Percentiles rank a stretch among this genome's conserved stretches.
Evolutionary conservation across 2,329 filamentous ascomycete species (phyloP).

Genomic region (Lojkania enalia): DNA sequence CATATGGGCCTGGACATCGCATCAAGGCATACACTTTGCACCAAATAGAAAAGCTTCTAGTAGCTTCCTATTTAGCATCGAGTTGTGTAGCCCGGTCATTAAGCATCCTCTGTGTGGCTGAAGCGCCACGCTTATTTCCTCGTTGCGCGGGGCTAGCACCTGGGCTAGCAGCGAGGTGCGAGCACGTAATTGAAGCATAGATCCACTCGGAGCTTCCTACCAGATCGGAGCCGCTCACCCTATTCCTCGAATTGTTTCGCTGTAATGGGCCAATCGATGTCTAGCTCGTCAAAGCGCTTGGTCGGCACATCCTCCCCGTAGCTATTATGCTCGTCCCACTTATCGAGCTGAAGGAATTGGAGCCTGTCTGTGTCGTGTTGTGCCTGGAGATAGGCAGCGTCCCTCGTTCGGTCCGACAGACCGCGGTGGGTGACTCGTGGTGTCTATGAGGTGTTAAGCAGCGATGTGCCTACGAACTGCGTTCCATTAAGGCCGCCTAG

Average conservation of each 20-base stretch:
- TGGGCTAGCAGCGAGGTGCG: no score
- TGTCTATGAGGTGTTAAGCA: no score
- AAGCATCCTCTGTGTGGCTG: slow-evolving; percentile 29
- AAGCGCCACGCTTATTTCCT: slow-evolving; percentile 12
- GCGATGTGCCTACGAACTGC: no score
- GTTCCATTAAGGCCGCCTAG: no score
- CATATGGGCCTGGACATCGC: slow-evolving; percentile 33
- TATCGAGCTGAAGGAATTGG: slow-evolving; percentile 9
- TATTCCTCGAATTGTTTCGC: slow-evolving; percentile 32
- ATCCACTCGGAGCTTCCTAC: slow-evolving; percentile 36
- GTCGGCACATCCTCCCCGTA: slow-evolving; percentile 24
- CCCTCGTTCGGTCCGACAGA: no score
- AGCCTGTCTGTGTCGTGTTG: slow-evolving; percentile 13
- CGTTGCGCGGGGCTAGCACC: not conserved
- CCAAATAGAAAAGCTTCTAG: slow-evolving; percentile 31
- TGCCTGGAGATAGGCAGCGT: no score
- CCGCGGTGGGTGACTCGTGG: no score
- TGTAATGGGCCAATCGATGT: slow-evolving; percentile 34
- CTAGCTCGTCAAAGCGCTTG: slow-evolving; percentile 29
- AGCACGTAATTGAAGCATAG: slow-evolving; percentile 39
- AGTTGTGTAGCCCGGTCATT: slow-evolving; percentile 17
- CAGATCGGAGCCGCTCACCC: slow-evolving; percentile 26
- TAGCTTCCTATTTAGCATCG: not conserved
- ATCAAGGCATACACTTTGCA: slow-evolving; percentile 36
- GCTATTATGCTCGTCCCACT: slow-evolving; percentile 19